phyloP scores from a whole-genome alignment of 2,329 filamentous ascomycete species.

The Zasmidium angulare region DNA sequence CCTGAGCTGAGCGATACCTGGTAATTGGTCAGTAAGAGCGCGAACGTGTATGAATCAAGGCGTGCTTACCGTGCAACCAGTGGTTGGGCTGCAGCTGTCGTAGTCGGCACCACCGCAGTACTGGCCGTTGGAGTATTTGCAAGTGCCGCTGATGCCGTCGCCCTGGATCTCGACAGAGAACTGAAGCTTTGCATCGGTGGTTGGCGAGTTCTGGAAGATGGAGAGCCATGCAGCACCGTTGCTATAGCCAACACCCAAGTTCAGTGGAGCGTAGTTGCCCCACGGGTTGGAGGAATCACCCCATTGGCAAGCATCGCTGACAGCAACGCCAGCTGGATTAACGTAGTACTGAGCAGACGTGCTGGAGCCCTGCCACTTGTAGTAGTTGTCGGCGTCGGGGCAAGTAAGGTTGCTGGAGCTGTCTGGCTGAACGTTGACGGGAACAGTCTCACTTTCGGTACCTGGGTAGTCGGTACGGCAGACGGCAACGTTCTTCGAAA shows the following conservation, averaged over 20 bases:
- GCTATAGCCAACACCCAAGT: slow-evolving; percentile 76
- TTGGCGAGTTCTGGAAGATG: slow-evolving; percentile 81
- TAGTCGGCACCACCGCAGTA: slow-evolving; percentile 57
- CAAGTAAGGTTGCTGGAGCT: slow-evolving; percentile 66
- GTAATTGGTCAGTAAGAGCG: slow-evolving; percentile 16
- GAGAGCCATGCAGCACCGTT: slow-evolving; percentile 73
- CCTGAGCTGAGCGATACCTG: slow-evolving; percentile 53
- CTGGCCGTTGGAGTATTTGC: slow-evolving; percentile 64
- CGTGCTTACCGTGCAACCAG: slow-evolving; percentile 77
- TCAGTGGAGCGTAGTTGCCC: slow-evolving; percentile 86
- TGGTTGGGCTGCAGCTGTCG: slow-evolving; percentile 48
- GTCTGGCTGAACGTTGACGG: slow-evolving; percentile 64
- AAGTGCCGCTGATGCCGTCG: slow-evolving; percentile 58
- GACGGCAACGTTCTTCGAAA: slow-evolving; percentile 65
- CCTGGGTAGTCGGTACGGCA: slow-evolving; percentile 98
- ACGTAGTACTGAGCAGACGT: slow-evolving; percentile 97
- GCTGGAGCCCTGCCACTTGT: slow-evolving; percentile 68
- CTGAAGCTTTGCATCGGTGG: slow-evolving; percentile 66
- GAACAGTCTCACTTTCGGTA: slow-evolving; percentile 83
- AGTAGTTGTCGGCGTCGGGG: slow-evolving; percentile 71
- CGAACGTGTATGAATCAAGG: not conserved
- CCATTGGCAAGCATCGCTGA: slow-evolving; percentile 77
- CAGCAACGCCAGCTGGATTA: slow-evolving; percentile 72
- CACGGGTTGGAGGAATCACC: slow-evolving; percentile 56
- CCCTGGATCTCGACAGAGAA: slow-evolving; percentile 78